Base-by-base conservation (phyloP, 306 rosid species). In the Prunus salicina region DNA sequence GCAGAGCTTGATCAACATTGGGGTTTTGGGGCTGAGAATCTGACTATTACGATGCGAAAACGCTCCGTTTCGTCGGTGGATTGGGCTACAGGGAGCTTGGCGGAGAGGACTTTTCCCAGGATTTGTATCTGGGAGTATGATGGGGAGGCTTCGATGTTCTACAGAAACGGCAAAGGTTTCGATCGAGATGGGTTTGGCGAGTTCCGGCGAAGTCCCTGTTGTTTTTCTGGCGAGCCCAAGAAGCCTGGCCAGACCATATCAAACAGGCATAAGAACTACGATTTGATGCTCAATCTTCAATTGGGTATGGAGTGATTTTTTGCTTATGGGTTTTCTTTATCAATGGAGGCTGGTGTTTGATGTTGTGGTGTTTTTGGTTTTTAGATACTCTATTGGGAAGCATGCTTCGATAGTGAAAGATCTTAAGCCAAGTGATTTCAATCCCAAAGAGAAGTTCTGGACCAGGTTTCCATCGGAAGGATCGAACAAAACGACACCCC, bases 391-490 rank as follows among this genome's bases (percentile, higher is more conserved):
- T 68, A 85, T 95, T 61, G 97, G 97, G 67, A 96, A 90, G 75
- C 97, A 96, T 80, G 96, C 96, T 80, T 91, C 96, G 1, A 82
- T 89, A 16, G 56, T 76, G 51, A 74, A 90, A 45, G 73, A 70
- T 38, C 87, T 96, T 28, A 92, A 80, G 80, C 53, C 76, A 3
- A 76, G 87, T 74, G 97, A 92, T 87, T 96, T 96, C 74, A 96
- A 92, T 81, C 96, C 97, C 0, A 92, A 84, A 63, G 96, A 91
- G 84, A 96, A 96, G 81, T 96, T 96, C 81, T 96, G 99, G 99
- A 92, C 97, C 0, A 88, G 93, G 85, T 96, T 96, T 87, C 97
- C 99, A 0, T 56, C 93, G 1, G 96, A 91, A 67, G 99, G 99
- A 57, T 92, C 99, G 4, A 96, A 84, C 85, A 76, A 70, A 74